Evolutionary conservation across 108 stramenopile species (phyloP), one percentile per base, ranked within the genome.

Genomic region (Mediolabrus comicus): DNA sequence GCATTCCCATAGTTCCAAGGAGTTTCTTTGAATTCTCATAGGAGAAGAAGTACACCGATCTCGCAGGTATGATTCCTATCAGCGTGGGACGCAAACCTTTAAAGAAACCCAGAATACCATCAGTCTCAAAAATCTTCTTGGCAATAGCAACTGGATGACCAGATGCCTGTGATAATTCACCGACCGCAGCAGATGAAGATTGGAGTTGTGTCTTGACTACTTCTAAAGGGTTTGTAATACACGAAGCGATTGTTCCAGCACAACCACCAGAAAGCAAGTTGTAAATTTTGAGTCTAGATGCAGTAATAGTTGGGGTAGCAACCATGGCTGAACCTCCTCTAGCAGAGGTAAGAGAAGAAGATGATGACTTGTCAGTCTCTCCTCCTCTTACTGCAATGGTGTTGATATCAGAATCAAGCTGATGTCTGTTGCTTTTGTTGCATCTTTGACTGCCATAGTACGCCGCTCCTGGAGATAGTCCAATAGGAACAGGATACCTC

Each of bases 171-270:
- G 81, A 71, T 19, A 85, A 33, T 53, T 76, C 84, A 35, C 81
- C 83, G 6, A 65, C 65, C 13, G 69, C 84, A 36, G 78, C 82
- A 11, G 79, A 77, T 1, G 92, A 92, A 0, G 92, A 89, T 76
- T 97, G 97, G 3, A 96, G 80, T 69, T 96, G 96, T 29, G 95
- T 96, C 75, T 98, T 98, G 39, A 98, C 82, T 6, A 93, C 87
- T 63, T 96, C 95, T 22, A 96, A 71, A 38, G 92, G 92, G 69
- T 90, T 88, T 14, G 92, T 96, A 19, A 94, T 76, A 59, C 64
- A 72, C 3, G 90, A 83, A 9, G 92, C 88, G 32, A 94, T 79
- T 1, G 92, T 92, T 25, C 92, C 92, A 19, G 92, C 92, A 19
- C 80, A 70, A 10, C 92, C 92, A 41, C 92, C 92, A 9, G 86